Evolutionary conservation across 1,284 basidiomycete genomes (phyloP), one percentile per base, ranked within the genome.

Genomic region (Irpex sp.): DNA sequence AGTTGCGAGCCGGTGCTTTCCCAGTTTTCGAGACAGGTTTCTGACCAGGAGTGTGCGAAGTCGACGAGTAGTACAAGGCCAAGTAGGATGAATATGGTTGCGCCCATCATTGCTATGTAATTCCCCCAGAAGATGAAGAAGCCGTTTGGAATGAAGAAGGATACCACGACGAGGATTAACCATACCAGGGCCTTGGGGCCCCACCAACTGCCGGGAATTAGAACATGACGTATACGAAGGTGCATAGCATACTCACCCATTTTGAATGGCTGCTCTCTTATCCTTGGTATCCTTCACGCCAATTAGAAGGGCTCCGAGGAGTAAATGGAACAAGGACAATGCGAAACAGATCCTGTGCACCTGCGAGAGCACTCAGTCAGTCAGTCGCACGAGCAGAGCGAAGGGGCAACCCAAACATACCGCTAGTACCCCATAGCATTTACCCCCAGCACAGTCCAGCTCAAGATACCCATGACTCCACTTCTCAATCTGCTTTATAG

Each of bases 51-150:
- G 73, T 99, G 97, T 0, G 97, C 97, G 74, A 99, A 98, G 81
- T 99, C 97, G 76, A 99, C 93, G 62, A 99, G 88, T 50, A 99
- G 89, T 62, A 99, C 94, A 46, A 99, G 89, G 53, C 97, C 97
- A 67, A 99, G 89, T 59, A 97, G 86, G 73, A 99, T 98, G 79
- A 99, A 99, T 64, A 95, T 76, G 3, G 92, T 93, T 1, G 96
- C 94, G 50, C 97, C 95, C 66, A 98, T 86, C 55, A 98, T 85
- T 26, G 95, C 83, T 66, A 97, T 78, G 73, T 97, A 98, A 70
- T 97, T 96, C 57, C 95, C 96, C 94, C 89, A 98, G 75, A 97
- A 92, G 76, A 97, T 93, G 77, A 97, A 96, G 83, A 97, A 96
- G 58, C 84, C 89, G 71, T 97, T 97, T 0, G 95, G 95, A 67